Evolutionary conservation across 2,329 filamentous ascomycete species (phyloP), one percentile per base, ranked within the genome.

Genomic region (Ophiostoma piceae): DNA sequence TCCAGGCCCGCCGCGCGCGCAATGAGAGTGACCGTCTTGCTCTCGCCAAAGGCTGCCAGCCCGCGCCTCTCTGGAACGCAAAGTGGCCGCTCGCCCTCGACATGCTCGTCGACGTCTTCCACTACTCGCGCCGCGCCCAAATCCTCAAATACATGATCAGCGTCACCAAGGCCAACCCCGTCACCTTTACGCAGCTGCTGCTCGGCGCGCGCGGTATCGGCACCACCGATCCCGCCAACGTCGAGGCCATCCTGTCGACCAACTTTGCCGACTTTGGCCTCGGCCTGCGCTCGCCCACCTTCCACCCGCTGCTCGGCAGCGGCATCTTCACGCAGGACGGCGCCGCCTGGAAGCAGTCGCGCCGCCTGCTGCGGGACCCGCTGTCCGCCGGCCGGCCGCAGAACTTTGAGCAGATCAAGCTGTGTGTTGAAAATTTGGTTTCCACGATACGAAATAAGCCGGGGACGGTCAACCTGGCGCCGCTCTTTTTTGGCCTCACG

Each of bases 211-310:
- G 66, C 47, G n/a, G 66, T 47, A 67, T 67, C 19, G 43, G 16
- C 43, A 67, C 66, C 7, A 67, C 5, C 16, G 66, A 67, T 9
- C 66, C 66, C 1, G 66, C 66, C 26, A 67, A 67, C 16, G 16
- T 67, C 16, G 66, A 67, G 29, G 66, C 41, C 7, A 35, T 67
- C 9, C 75, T 83, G 8, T 78, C 80, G 0, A 79, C 77, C 3
- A 75, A 80, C 57, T 82, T 83, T 73, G 75, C 79, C 64, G 80
- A 82, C 70, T 83, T 79, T 66, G 73, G 72, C 4, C 64, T 79
- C 29, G 76, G 77, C 3, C 22, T 68, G 7, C 67, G 73, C 14
- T 69, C 67, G 57, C 71, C 67, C 14, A 72, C 71, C 16, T 60
- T 73, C 47, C 72, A 67, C 37, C 54, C 65, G 1, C 29, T 72